Evolutionary conservation across 768 basidiomycete genomes (phyloP).

Genomic region (Exidia glandulosa): DNA sequence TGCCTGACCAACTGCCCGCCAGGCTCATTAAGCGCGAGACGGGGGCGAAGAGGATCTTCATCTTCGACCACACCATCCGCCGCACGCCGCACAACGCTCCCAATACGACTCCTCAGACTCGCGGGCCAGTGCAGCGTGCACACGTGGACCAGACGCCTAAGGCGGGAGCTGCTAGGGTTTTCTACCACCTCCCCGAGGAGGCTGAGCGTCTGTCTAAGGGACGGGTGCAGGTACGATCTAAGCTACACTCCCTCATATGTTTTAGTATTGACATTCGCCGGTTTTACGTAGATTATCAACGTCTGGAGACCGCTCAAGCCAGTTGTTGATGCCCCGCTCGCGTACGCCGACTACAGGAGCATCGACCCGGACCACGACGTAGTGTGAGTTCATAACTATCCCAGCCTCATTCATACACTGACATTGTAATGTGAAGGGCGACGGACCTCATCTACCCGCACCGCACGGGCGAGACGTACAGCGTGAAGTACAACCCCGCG

Average conservation of each 20-base stretch:
- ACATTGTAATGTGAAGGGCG: conserved; percentile 6
- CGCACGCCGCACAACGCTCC: conserved; percentile 2
- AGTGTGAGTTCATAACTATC: neutral
- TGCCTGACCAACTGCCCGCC: neutral
- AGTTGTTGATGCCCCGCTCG: conserved; percentile 38
- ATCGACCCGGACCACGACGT: conserved; percentile 29
- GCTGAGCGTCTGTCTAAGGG: conserved; percentile 26
- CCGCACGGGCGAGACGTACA: conserved; percentile 32
- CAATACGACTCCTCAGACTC: conserved; percentile 10
- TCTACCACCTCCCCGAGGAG: conserved; percentile 32
- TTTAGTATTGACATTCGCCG: neutral
- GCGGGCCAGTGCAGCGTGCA: conserved; percentile 11
- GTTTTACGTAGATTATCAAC: conserved; percentile 29
- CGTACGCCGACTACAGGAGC: conserved; percentile 36
- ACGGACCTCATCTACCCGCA: conserved; percentile 30
- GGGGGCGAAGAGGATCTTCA: conserved; percentile 7
- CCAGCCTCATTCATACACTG: neutral
- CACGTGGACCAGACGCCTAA: conserved; percentile 37
- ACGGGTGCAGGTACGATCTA: conserved; percentile 27
- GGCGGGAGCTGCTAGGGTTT: conserved; percentile 31
- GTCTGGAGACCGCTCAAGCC: conserved; percentile 42
- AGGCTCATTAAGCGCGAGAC: neutral
- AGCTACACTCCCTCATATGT: neutral
- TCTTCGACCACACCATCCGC: conserved; percentile 5
- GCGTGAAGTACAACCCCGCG: conserved; percentile 25